Conservation (phyloP, 2,329 filamentous ascomycete species). For the Diaporthe citrichinensis region DNA sequence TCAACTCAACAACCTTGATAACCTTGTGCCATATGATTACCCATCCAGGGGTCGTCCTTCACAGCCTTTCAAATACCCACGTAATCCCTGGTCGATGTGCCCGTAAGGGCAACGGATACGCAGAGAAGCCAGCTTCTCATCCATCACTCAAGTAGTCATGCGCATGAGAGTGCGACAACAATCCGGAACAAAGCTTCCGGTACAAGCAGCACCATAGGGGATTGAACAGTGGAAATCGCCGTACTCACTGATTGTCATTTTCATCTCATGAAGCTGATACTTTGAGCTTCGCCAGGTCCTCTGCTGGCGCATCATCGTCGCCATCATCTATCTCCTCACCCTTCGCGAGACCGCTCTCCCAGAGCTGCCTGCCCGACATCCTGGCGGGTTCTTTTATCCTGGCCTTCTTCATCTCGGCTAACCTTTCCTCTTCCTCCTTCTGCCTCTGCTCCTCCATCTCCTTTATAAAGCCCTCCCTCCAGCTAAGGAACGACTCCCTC, state of each 20-base stretch:
- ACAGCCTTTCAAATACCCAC: not conserved
- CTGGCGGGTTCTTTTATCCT: slow-evolving; percentile 81
- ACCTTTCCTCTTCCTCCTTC: slow-evolving; percentile 80
- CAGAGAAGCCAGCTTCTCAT: not conserved
- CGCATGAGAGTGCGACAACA: not conserved
- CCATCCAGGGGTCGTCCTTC: not conserved
- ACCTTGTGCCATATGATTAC: no score
- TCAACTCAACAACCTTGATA: not conserved
- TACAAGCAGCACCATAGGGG: not conserved
- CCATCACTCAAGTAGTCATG: not conserved
- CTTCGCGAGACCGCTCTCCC: slow-evolving; percentile 80
- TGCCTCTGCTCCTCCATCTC: slow-evolving; percentile 84
- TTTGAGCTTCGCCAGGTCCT: slow-evolving; percentile 79
- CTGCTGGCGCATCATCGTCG: slow-evolving; percentile 74
- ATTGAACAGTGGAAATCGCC: not conserved
- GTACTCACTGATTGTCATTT: slow-evolving; percentile 27
- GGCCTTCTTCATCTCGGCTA: slow-evolving; percentile 86
- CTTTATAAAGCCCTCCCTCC: slow-evolving; percentile 82
- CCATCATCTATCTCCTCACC: slow-evolving; percentile 77
- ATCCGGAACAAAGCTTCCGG: not conserved
- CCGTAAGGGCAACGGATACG: not conserved
- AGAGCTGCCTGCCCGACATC: slow-evolving; percentile 81
- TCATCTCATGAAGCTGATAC: slow-evolving; percentile 66
- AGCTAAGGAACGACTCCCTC: slow-evolving; percentile 85
- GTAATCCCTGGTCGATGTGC: not conserved